These are phyloP conservation scores for Alectoria sarmentosa DNA, from an alignment of 495 filamentous ascomycete genomes.

Conservation along the genomic window DNA sequence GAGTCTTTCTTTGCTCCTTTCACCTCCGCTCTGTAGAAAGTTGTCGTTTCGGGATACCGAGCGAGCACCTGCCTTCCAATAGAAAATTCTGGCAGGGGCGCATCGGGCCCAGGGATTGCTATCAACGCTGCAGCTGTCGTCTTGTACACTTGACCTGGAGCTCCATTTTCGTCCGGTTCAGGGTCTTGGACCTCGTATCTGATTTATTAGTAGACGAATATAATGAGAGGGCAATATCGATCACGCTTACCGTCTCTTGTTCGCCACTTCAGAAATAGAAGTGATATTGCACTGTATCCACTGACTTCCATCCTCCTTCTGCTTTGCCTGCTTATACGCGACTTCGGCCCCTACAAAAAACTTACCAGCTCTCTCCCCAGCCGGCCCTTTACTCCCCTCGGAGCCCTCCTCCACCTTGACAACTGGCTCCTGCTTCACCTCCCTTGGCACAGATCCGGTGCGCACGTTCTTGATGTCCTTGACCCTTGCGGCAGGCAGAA, in stretches of 20 bases:
- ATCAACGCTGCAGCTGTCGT: conserved; percentile 77
- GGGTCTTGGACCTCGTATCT: conserved; percentile 94
- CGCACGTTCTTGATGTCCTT: conserved; percentile 37
- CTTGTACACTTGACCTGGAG: conserved; percentile 64
- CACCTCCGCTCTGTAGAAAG: conserved; percentile 95
- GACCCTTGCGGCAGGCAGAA: conserved; percentile 36
- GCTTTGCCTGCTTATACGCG: conserved; percentile 69
- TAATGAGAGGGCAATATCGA: conserved; percentile 4
- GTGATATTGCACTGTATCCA: conserved; percentile 91
- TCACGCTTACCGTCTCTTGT: conserved; percentile 57
- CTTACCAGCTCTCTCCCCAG: conserved; percentile 44
- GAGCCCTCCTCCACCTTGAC: conserved; percentile 52
- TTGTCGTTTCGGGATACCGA: conserved; percentile 85
- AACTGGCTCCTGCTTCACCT: conserved; percentile 34
- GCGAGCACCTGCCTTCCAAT: conserved; percentile 75
- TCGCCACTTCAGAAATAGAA: conserved; percentile 74
- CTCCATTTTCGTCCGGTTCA: conserved; percentile 73
- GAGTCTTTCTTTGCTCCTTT: conserved; percentile 63
- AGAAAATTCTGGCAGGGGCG: conserved; percentile 60
- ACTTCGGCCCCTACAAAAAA: conserved; percentile 73
- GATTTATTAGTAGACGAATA: conserved; percentile 7
- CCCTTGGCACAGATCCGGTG: conserved; percentile 49
- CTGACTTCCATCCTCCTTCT: conserved; percentile 68
- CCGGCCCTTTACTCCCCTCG: conserved; percentile 43
- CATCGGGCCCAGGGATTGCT: conserved; percentile 60